phyloP scores from a whole-genome alignment of 805 yeast genomes.

The Suhomyces xylopsoci region DNA sequence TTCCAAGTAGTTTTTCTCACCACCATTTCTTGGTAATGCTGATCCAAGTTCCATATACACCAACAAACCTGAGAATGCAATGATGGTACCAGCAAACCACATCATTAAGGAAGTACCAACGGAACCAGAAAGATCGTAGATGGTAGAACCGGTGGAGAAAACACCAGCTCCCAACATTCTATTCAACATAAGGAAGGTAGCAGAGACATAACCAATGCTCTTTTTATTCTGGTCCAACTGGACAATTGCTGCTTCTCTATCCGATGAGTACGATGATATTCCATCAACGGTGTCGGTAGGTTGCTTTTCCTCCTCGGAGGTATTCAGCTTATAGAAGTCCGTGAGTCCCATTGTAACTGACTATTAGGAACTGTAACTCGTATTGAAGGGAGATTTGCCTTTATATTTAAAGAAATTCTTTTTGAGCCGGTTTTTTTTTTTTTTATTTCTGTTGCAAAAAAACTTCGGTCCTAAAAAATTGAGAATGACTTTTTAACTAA shows the following conservation, averaged over 20 bases:
- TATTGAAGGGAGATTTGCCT: background rate
- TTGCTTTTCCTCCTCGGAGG: constrained; percentile 5
- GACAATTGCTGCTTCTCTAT: constrained; percentile 28
- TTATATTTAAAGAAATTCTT: background rate
- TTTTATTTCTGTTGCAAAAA: background rate
- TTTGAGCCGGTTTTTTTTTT: background rate
- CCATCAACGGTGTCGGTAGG: constrained; percentile 2
- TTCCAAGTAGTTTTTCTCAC: constrained; percentile 80
- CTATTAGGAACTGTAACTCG: background rate
- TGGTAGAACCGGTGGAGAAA: constrained; percentile 64
- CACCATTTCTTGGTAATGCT: constrained; percentile 77
- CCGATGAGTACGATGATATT: constrained; percentile 11
- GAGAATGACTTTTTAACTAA: background rate
- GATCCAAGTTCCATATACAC: constrained; percentile 81
- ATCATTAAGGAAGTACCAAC: constrained; percentile 68
- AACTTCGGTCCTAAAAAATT: background rate
- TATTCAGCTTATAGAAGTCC: constrained; percentile 7
- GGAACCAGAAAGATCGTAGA: constrained; percentile 58
- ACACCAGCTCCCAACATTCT: constrained; percentile 76
- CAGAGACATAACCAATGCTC: constrained; percentile 44
- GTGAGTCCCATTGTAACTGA: constrained; percentile 8
- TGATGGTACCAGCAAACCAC: constrained; percentile 73
- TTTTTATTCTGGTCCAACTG: constrained; percentile 43
- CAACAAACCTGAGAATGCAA: constrained; percentile 53
- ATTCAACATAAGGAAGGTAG: constrained; percentile 54